phyloP scores from a whole-genome alignment of 495 filamentous ascomycete species.

The Hypoxylon intermedium region DNA sequence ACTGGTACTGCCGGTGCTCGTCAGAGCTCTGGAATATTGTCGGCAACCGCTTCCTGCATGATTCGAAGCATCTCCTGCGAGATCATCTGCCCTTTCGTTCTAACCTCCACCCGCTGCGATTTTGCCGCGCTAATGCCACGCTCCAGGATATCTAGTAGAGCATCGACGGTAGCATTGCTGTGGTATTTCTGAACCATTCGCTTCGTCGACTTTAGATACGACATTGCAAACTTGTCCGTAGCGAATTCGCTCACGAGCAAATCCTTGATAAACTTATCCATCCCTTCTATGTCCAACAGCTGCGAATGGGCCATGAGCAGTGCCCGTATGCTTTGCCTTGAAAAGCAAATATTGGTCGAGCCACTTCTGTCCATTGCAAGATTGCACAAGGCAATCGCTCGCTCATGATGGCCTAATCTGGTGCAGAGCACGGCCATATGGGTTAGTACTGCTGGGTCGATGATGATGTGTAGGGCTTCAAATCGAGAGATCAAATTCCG shows the following conservation, averaged over 20 bases:
- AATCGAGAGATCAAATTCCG: constrained; percentile 39
- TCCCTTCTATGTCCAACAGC: constrained; percentile 43
- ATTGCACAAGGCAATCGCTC: constrained; percentile 47
- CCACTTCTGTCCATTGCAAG: constrained; percentile 42
- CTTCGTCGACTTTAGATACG: constrained; percentile 44
- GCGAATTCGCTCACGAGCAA: constrained; percentile 38
- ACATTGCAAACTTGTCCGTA: constrained; percentile 38
- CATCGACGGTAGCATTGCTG: not conserved
- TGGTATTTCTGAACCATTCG: constrained; percentile 28
- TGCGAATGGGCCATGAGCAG: constrained; percentile 49
- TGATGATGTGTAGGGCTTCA: constrained; percentile 37
- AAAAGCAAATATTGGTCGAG: constrained; percentile 41
- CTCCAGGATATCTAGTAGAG: constrained; percentile 23
- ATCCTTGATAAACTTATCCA: constrained; percentile 43
- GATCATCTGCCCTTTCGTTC: constrained; percentile 3
- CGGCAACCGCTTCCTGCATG: constrained; percentile 17
- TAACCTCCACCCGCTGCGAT: constrained; percentile 1
- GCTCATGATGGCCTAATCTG: constrained; percentile 35
- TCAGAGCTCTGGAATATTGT: not conserved
- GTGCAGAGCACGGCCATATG: constrained; percentile 48
- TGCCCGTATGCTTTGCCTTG: constrained; percentile 48
- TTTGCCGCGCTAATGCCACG: not conserved
- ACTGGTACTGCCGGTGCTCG: not conserved
- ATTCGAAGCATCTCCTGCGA: constrained; percentile 21
- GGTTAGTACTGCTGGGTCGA: constrained; percentile 44